Percentiles rank a stretch among this genome's conserved stretches.
phyloP scores from a whole-genome alignment of 345 rosid genomes.

The Populus alba region DNA sequence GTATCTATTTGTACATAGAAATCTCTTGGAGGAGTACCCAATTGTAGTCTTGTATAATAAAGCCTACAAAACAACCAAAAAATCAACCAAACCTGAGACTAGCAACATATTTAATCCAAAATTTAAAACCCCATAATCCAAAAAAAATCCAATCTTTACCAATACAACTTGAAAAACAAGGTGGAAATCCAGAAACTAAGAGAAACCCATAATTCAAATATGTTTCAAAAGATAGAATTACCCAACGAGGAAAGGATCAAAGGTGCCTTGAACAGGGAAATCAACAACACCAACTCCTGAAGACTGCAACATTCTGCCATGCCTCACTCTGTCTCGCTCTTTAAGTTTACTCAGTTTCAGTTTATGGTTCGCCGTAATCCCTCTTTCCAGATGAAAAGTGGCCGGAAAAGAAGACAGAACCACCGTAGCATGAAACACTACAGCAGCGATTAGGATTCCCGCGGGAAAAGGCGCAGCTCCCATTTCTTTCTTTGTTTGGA shows the following conservation, averaged over 20 bases:
- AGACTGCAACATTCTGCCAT: conserved; percentile 74
- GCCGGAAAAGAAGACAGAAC: conserved; percentile 34
- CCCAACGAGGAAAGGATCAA: conserved; percentile 87
- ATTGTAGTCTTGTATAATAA: conserved; percentile 69
- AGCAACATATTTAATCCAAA: not conserved
- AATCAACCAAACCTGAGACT: not conserved
- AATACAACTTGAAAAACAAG: not conserved
- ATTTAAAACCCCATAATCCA: not conserved
- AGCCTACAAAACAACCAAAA: conserved; percentile 45
- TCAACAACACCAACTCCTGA: conserved; percentile 57
- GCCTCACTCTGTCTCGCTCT: conserved; percentile 67
- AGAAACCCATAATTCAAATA: not conserved
- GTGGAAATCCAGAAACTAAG: not conserved
- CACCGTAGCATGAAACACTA: conserved; percentile 15
- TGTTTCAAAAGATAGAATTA: conserved; percentile 25
- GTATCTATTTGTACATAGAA: conserved; percentile 93
- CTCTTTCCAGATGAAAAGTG: conserved; percentile 33
- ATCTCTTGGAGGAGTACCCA: conserved; percentile 87
- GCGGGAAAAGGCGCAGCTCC: conserved; percentile 10
- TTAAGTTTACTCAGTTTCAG: conserved; percentile 55
- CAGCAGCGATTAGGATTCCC: conserved; percentile 13
- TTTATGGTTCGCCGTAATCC: conserved; percentile 53
- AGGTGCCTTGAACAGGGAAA: conserved; percentile 77
- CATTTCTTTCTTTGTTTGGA: conserved; percentile 1
- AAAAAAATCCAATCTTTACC: not conserved